Conservation (phyloP, 129 eudicot genomes). For the Chrysanthemum lavandulifolium region DNA sequence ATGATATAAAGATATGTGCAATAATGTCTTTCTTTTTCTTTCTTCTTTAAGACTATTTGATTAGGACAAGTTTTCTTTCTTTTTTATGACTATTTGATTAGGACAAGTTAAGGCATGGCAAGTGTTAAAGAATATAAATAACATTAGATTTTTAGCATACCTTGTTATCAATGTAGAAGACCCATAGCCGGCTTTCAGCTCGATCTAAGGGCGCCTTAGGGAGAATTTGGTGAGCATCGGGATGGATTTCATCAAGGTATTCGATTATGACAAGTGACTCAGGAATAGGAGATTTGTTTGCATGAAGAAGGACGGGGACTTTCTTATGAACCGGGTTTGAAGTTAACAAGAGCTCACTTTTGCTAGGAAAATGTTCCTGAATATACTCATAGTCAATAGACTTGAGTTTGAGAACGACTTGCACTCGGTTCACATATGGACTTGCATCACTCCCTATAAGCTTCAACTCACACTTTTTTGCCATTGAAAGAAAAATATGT, state of each 20-base stretch:
- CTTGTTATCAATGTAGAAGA: constrained; percentile 27
- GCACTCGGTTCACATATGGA: constrained; percentile 29
- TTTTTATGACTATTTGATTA: too few relatives aligned
- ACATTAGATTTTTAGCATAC: neutral
- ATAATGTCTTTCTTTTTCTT: too few relatives aligned
- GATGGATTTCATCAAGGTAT: constrained; percentile 29
- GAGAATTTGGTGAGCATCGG: constrained; percentile 28
- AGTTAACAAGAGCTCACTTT: constrained; percentile 28
- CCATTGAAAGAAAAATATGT: neutral
- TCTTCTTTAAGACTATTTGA: too few relatives aligned
- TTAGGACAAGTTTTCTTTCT: too few relatives aligned
- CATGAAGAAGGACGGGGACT: constrained; percentile 27
- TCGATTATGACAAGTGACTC: constrained; percentile 33
- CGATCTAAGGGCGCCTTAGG: constrained; percentile 25
- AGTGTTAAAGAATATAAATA: too few relatives aligned
- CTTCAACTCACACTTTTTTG: constrained; percentile 21
- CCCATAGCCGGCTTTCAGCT: constrained; percentile 23
- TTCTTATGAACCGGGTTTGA: constrained; percentile 36
- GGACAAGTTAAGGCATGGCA: too few relatives aligned
- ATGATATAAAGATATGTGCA: too few relatives aligned
- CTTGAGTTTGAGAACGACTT: constrained; percentile 30
- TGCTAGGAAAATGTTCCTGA: constrained; percentile 21
- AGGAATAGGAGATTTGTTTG: constrained; percentile 17
- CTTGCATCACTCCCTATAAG: constrained; percentile 29
- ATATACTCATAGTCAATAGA: constrained; percentile 33